Evolutionary conservation across 768 basidiomycete species (phyloP).

Genomic region (Rhodotorula taiwanensis): DNA sequence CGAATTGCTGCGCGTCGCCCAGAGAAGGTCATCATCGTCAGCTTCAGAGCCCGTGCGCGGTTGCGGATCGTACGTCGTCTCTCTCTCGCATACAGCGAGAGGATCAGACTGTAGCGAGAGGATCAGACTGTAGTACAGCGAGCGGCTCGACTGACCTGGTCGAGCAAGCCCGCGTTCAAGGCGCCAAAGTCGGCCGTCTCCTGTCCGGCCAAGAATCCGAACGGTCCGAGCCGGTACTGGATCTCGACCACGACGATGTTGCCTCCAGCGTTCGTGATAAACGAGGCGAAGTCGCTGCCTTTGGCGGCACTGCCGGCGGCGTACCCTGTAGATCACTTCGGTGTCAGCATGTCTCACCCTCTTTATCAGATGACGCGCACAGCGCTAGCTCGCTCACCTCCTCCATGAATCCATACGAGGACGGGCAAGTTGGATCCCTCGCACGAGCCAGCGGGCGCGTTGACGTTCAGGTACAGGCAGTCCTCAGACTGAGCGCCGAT

Average conservation of each 20-base stretch:
- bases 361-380: too few species aligned
- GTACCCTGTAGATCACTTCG: too few species aligned
- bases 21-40: too few species aligned
- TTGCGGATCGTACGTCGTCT: too few species aligned
- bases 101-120: too few species aligned
- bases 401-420: slow-evolving; percentile 50
- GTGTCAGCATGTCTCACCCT: too few species aligned
- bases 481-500: slow-evolving; percentile 46
- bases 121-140: too few species aligned
- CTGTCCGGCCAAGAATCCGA: slow-evolving; percentile 52
- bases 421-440: slow-evolving; percentile 45
- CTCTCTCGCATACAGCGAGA: too few species aligned
- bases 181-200: slow-evolving; percentile 48
- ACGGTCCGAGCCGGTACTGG: slow-evolving; percentile 53
- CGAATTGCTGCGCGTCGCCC: slow-evolving; percentile 38
- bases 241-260: slow-evolving; percentile 50
- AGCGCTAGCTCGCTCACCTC: too few species aligned
- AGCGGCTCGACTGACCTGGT: slow-evolving; percentile 52
- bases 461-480: slow-evolving; percentile 51
- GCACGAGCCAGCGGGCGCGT: slow-evolving; percentile 44
- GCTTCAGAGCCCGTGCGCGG: too few species aligned
- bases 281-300: slow-evolving; percentile 46
- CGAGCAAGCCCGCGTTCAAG: slow-evolving; percentile 47
- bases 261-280: slow-evolving; percentile 26
- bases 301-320: slow-evolving; percentile 5